phyloP scores from a whole-genome alignment of 2,329 filamentous ascomycete species.

The Calonectria naviculata region DNA sequence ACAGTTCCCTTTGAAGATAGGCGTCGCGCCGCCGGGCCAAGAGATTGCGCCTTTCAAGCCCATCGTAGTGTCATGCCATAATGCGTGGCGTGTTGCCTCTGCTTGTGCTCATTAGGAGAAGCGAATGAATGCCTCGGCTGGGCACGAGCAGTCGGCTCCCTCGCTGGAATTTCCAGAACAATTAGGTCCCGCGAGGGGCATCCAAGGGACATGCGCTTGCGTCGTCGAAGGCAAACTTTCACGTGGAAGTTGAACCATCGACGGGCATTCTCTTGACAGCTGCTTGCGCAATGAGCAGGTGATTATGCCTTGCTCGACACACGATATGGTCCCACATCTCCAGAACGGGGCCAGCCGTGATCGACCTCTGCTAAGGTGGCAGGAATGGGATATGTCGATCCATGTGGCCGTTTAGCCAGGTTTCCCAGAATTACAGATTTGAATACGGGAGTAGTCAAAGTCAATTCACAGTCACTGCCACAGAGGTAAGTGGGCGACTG shows the following conservation, averaged over 20 bases:
- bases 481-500: not conserved
- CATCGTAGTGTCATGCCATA: constrained; percentile 9
- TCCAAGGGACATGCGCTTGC: not conserved
- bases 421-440: not conserved
- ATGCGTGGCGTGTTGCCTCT: not conserved
- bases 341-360: constrained; percentile 30
- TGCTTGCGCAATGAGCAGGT: not conserved
- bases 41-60: constrained; percentile 12
- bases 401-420: not conserved
- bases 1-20: constrained; percentile 11
- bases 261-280: not conserved
- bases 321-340: constrained; percentile 17
- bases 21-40: constrained; percentile 27
- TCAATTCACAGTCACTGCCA: not conserved
- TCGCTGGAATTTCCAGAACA: constrained; percentile 3
- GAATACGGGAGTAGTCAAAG: not conserved
- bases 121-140: not conserved
- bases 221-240: not conserved
- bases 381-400: constrained; percentile 24
- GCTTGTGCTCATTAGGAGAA: not conserved
- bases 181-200: not conserved
- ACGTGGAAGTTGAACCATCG: not conserved
- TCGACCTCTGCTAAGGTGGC: constrained; percentile 21
- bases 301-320: not conserved
- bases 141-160: not conserved